A percentile compares a stretch with the other conserved stretches of the same genome.
Evolutionary conservation across 306 rosid genomes (phyloP).

Genomic region (Alnus rubra): DNA sequence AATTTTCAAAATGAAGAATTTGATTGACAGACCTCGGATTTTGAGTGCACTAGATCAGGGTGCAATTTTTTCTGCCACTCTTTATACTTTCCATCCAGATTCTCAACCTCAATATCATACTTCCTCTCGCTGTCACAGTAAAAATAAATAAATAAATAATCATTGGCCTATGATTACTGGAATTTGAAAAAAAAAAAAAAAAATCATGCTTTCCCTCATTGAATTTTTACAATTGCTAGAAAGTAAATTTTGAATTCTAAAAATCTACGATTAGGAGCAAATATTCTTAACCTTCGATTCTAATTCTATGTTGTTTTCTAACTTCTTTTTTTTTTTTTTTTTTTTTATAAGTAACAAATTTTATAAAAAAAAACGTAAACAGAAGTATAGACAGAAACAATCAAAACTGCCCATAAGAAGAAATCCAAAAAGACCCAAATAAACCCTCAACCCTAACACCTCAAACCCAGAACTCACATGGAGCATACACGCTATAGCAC

Average conservation of each 20-base stretch:
- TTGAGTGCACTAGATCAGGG: constrained; percentile 96
- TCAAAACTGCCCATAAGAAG: too few species aligned
- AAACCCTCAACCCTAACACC: too few species aligned
- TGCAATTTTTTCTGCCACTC: constrained; percentile 95
- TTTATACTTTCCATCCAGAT: constrained; percentile 78
- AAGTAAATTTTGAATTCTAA: not conserved
- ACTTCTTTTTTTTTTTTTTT: too few species aligned
- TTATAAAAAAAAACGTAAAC: too few species aligned
- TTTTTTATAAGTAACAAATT: too few species aligned
- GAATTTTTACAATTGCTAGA: not conserved
- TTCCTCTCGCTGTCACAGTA: constrained; percentile 64
- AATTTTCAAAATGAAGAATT: not conserved
- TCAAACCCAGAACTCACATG: too few species aligned
- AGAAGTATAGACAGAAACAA: too few species aligned
- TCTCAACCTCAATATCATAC: constrained; percentile 57
- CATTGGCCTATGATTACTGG: not conserved
- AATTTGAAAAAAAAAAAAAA: not conserved
- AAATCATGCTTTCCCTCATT: not conserved
- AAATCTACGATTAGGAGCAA: not conserved
- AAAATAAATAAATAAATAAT: not conserved
- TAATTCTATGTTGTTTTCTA: too few species aligned
- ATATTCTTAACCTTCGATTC: not conserved
- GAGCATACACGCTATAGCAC: too few species aligned
- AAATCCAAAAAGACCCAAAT: too few species aligned
- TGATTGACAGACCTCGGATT: constrained; percentile 64